These are phyloP conservation scores for Ligustrum vulgare DNA, from an alignment of 257 asterid species.

Conservation along the genomic window DNA sequence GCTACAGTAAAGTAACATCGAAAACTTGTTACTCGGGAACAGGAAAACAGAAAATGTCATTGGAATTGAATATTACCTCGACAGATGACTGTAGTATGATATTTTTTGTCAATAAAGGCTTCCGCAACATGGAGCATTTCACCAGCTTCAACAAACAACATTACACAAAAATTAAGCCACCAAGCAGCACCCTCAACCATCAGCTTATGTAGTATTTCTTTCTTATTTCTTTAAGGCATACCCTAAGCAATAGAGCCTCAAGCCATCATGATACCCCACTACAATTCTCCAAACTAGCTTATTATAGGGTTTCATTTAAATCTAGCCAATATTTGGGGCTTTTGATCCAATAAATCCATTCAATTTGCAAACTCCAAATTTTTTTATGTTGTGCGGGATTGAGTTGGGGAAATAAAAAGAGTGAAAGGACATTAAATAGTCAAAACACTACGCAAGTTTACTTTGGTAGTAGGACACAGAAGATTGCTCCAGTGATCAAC, in stretches of 20 bases:
- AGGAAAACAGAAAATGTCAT: background rate
- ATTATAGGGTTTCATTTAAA: too few species aligned
- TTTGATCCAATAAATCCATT: background rate
- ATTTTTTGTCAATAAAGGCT: constrained; percentile 85
- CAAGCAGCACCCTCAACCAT: background rate
- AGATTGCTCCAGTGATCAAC: background rate
- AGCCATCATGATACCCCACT: background rate
- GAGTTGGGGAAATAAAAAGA: background rate
- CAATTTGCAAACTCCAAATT: background rate
- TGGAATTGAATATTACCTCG: constrained; percentile 51
- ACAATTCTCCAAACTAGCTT: background rate
- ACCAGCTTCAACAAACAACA: constrained; percentile 64
- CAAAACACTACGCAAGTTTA: background rate
- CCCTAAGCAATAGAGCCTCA: background rate
- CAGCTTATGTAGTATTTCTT: background rate
- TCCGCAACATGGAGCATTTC: constrained; percentile 99
- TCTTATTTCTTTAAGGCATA: background rate
- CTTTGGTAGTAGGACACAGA: too few species aligned
- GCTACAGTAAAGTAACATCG: constrained; percentile 46
- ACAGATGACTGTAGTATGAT: constrained; percentile 92
- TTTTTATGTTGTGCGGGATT: background rate
- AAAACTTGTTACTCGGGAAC: constrained; percentile 21
- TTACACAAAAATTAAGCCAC: constrained; percentile 14
- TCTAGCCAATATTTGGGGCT: background rate
- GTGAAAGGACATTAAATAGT: background rate